Evolutionary conservation across 495 filamentous ascomycete species (phyloP), one percentile per base, ranked within the genome.

Genomic region (Trichoderma parareesei): DNA sequence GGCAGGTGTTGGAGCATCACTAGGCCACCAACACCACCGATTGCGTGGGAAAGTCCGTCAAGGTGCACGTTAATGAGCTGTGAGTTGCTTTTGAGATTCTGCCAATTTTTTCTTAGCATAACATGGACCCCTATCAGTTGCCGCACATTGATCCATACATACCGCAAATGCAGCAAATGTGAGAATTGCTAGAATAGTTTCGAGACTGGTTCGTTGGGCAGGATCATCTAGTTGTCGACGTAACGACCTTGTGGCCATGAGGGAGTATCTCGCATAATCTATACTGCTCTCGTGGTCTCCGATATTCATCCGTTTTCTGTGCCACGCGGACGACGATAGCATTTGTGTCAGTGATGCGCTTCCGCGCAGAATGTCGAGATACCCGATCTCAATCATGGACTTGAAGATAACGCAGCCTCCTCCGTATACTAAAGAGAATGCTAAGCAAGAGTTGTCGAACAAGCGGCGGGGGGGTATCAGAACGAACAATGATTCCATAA

Each of bases 371-470:
- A 57, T 14, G 16, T 57, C 18, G 53, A 57, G 27, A 37, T 35
- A 57, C 11, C 53, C 53, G 11, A 57, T 37, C 27, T 57, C 53
- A 37, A 57, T 37, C 53, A 57, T 57, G 0, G 53, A 57, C 16
- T 57, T 57, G 53, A 57, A 57, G 53, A 57, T n/a, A 6, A 57
- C 53, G 18, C 53, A 57, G 33, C 53, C 53, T 57, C 53, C 44
- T 9, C 44, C 53, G 27, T 57, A 57, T 9, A 57, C 53, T 57
- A 16, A 1, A 57, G 1, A 2, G 18, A 35, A 6, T 10, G 11
- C 3, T 57, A 9, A 57, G 20, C 9, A 37, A 37, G 27, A 27
- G 27, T 27, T 27, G 27, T 27, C 27, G 27, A 33, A 38, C 5
- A 57, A 33, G 16, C 13, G 4, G 27, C 3, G 27, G 37, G 11